phyloP scores from a whole-genome alignment of 2,329 filamentous ascomycete genomes.

The Fusarium nygamai region DNA sequence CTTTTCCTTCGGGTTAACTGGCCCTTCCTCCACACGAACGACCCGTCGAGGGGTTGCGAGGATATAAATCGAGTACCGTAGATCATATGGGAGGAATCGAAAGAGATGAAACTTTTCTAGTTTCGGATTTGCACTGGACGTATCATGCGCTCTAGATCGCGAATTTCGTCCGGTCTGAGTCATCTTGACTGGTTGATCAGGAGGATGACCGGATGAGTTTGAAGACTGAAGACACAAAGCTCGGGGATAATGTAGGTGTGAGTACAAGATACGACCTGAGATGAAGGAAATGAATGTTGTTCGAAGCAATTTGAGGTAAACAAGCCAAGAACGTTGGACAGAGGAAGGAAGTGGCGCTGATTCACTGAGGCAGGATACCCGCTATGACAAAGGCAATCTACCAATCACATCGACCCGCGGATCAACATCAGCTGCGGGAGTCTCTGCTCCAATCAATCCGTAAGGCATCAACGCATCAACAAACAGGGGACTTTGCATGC shows the following conservation, averaged over 20 bases:
- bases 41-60: background rate
- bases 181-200: background rate
- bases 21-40: background rate
- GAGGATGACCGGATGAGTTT: background rate
- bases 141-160: too few relatives aligned
- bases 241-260: too few relatives aligned
- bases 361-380: background rate
- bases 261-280: fast-evolving
- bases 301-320: background rate
- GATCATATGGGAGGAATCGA: background rate
- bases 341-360: too few relatives aligned
- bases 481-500: background rate
- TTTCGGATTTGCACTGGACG: background rate
- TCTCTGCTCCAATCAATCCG: background rate
- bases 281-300: background rate
- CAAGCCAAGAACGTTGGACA: too few relatives aligned
- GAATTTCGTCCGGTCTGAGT: too few relatives aligned
- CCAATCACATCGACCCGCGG: background rate
- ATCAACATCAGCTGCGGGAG: background rate
- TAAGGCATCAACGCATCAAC: background rate
- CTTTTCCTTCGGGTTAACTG: background rate
- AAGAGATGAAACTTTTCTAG: background rate
- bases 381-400: background rate
- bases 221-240: fast-evolving
- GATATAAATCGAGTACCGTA: background rate